Evolutionary conservation across 169 alveolate species (phyloP).

Genomic region (Theileria equi): DNA sequence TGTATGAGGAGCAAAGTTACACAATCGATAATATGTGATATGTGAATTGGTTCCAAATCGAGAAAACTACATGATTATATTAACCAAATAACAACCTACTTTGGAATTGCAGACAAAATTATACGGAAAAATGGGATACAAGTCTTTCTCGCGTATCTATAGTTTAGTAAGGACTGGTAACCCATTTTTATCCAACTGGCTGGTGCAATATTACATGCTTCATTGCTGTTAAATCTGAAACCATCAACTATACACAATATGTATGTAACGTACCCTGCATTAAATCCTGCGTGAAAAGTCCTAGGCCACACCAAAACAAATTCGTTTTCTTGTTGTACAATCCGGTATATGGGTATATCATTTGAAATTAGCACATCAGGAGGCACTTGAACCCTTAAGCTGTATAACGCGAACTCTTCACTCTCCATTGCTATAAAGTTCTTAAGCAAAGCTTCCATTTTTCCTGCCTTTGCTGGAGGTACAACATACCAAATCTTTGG

Average conservation of each 20-base stretch:
- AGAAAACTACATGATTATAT: slow-evolving; percentile 6
- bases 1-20: slow-evolving; percentile 11
- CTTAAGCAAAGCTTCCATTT: slow-evolving; percentile 80
- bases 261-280: slow-evolving; percentile 75
- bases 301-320: slow-evolving; percentile 87
- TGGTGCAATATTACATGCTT: slow-evolving; percentile 93
- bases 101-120: slow-evolving; percentile 48
- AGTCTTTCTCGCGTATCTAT: slow-evolving; percentile 70
- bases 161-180: slow-evolving; percentile 63
- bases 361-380: slow-evolving; percentile 81
- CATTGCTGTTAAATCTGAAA: slow-evolving; percentile 85
- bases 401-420: slow-evolving; percentile 73
- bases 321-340: slow-evolving; percentile 86
- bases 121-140: slow-evolving; percentile 73
- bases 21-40: slow-evolving; percentile 21
- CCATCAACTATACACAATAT: not conserved
- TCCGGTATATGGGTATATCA: slow-evolving; percentile 79
- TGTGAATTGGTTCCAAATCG: slow-evolving; percentile 26
- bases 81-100: not conserved
- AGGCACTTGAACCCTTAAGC: slow-evolving; percentile 80
- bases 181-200: slow-evolving; percentile 84
- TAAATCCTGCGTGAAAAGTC: slow-evolving; percentile 91
- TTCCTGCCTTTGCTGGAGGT: slow-evolving; percentile 80
- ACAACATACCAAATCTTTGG: slow-evolving; percentile 94
- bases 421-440: slow-evolving; percentile 58